Evolutionary conservation across 495 filamentous ascomycete genomes (phyloP).

Genomic region (Tuber melanosporum): DNA sequence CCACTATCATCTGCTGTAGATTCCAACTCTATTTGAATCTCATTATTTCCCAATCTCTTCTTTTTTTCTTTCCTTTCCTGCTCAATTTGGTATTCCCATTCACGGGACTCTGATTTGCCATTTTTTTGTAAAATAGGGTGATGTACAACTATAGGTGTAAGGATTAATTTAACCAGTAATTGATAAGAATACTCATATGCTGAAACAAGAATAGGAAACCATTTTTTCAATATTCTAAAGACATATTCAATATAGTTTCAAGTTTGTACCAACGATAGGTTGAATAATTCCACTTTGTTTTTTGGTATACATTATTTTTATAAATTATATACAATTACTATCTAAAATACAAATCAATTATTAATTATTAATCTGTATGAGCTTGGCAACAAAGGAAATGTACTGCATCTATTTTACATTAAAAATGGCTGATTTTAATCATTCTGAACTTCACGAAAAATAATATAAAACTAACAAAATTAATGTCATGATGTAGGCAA

Average conservation of each 20-base stretch:
- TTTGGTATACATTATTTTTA: background rate
- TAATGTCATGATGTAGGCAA: too few relatives aligned
- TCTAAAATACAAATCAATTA: too few relatives aligned
- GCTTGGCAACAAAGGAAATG: too few relatives aligned
- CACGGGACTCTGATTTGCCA: background rate
- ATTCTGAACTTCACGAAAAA: too few relatives aligned
- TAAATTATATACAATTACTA: too few relatives aligned
- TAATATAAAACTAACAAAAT: too few relatives aligned
- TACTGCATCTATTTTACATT: too few relatives aligned
- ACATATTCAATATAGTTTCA: slow-evolving; percentile 15
- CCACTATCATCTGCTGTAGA: background rate
- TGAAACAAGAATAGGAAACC: slow-evolving; percentile 14
- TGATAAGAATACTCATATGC: slow-evolving; percentile 7
- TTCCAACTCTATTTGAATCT: background rate
- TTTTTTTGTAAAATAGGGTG: slow-evolving; percentile 8
- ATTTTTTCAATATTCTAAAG: slow-evolving; percentile 21
- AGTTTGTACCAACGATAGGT: slow-evolving; percentile 12
- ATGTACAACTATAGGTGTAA: slow-evolving; percentile 9
- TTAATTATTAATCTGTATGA: too few relatives aligned
- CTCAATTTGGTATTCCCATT: background rate
- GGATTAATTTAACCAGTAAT: slow-evolving; percentile 7
- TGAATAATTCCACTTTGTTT: slow-evolving; percentile 22
- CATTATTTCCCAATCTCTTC: background rate
- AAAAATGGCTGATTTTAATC: too few relatives aligned
- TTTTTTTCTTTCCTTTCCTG: background rate